Evolutionary conservation across 805 yeast species (phyloP), one percentile per base, ranked within the genome.

Genomic region (Suhomyces tanzawaensis): DNA sequence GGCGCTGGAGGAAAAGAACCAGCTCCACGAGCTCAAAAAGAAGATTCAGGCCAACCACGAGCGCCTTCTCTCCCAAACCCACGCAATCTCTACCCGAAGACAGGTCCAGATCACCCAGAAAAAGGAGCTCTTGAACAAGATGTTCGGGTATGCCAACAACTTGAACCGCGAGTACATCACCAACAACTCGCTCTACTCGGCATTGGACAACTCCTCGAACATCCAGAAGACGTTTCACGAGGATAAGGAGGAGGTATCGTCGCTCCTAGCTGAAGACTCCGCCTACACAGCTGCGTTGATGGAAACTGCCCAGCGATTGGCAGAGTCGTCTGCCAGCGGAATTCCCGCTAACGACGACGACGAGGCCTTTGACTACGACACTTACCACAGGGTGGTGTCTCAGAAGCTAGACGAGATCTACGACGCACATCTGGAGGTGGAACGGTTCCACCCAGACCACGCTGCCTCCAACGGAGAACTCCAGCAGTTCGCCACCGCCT

Each of bases 31-130:
- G 12, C 27, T 36, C 29, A 44, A 44, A 19, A 44, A 46, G 41
- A 39, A 44, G 32, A 29, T 34, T 41, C 64, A 57, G 36, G 44
- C 48, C 2, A 49, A 52, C 13, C 71, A 65, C 35, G 71, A 65
- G 39, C 48, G 60, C 26, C 47, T 60, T 5, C 65, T 60, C 37
- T 52, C 53, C 13, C 64, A 64, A 28, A 53, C 62, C 29, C 63
- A 54, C 42, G 53, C 71, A 6, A 44, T 64, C 5, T 44, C 57
- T 8, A 58, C 58, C 13, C 60, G 65, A 48, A 43, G 73, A n/a
- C 66, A 66, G 44, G 45, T 64, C 5, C 74, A 69, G 46, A 52
- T 68, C 3, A 45, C 51, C 22, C 72, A 67, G 44, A 69, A 68
- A 52, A 64, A 63, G 34, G 72, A 66, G 38, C 42, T 69, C 2